Base-by-base conservation (phyloP, 23 red algal species). In the Gracilaria gracilis region DNA sequence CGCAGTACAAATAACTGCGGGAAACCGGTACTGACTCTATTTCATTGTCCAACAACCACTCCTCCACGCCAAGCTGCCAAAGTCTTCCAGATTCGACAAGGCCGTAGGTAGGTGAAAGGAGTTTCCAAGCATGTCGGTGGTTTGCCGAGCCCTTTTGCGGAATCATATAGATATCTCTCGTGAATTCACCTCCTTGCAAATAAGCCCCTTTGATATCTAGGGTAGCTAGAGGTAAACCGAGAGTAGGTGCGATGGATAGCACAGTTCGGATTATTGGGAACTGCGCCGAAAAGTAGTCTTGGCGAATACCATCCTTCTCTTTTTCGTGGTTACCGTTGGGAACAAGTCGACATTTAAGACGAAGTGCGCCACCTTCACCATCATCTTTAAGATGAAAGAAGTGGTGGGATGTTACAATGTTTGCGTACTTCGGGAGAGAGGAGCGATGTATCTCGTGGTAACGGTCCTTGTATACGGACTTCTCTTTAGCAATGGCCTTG, bases 121-220 rank as follows among this genome's bases (percentile, higher is more conserved):
- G 25, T 51, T 72, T 87, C 83, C 35, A 87, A 19, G 75, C 42
- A 7, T 36, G 25, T 14, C 61, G 7, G 14, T 19, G 29, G 31
- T 51, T 0, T 21, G 33, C 67, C 67, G 14, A 73, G 9, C 67
- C 38, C 11, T 33, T n/a, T 47, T 64, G 33, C 24, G 83, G 64
- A 9, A 57, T n/a, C 19, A 87, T 65, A 28, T 87, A 87, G 20
- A 75, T 57, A 15, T 71, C 1, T 32, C 62, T 6, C 9, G 70
- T 51, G 37, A 87, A 32, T 15, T 58, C n/a, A 3, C 83, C 83
- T 14, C 62, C 27, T 31, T 87, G 64, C 8, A 70, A 37, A 54
- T 58, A 87, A 7, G 83, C 65, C 14, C 83, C 83, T 36, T 87
- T 87, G 39, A 48, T 87, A 58, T 87, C 83, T 9, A 75, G 29